These are phyloP conservation scores for Phylloporus sp. DNA, from an alignment of 768 basidiomycete genomes.

Conservation along the genomic window DNA sequence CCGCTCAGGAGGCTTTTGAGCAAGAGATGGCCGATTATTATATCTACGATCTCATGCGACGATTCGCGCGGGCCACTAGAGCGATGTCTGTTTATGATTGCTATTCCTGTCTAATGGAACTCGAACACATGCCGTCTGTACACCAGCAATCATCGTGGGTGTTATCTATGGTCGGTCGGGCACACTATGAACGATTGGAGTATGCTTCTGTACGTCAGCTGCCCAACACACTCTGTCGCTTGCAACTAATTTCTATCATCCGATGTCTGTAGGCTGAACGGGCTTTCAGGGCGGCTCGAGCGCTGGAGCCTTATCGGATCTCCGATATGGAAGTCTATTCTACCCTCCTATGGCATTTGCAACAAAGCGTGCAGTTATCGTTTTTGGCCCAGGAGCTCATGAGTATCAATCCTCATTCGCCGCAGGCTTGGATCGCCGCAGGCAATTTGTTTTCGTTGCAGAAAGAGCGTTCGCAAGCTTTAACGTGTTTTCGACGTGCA, in stretches of 20 bases:
- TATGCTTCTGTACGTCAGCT: slow-evolving; percentile 72
- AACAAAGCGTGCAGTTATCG: slow-evolving; percentile 77
- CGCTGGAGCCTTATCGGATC: slow-evolving; percentile 84
- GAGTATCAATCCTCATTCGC: slow-evolving; percentile 71
- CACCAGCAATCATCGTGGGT: slow-evolving; percentile 76
- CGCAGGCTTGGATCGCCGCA: slow-evolving; percentile 93
- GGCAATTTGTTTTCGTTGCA: slow-evolving; percentile 95
- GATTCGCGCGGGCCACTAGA: slow-evolving; percentile 76
- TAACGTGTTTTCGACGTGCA: slow-evolving; percentile 92
- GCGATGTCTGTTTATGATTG: slow-evolving; percentile 74
- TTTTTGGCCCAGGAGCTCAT: slow-evolving; percentile 91
- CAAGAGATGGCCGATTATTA: slow-evolving; percentile 74
- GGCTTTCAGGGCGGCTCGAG: slow-evolving; percentile 76
- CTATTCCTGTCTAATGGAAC: slow-evolving; percentile 63
- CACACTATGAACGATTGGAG: slow-evolving; percentile 85
- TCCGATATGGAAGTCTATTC: slow-evolving; percentile 96
- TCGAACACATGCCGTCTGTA: slow-evolving; percentile 68
- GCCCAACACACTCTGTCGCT: slow-evolving; percentile 4
- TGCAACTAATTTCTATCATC: slow-evolving; percentile 15
- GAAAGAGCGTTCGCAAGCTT: slow-evolving; percentile 88
- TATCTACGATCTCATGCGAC: slow-evolving; percentile 74
- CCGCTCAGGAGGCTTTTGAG: slow-evolving; percentile 67
- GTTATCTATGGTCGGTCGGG: slow-evolving; percentile 77
- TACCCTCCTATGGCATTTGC: slow-evolving; percentile 92
- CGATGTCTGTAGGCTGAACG: slow-evolving; percentile 66